These are phyloP conservation scores for Rauvolfia tetraphylla DNA, from an alignment of 257 asterid species.

Conservation along the genomic window DNA sequence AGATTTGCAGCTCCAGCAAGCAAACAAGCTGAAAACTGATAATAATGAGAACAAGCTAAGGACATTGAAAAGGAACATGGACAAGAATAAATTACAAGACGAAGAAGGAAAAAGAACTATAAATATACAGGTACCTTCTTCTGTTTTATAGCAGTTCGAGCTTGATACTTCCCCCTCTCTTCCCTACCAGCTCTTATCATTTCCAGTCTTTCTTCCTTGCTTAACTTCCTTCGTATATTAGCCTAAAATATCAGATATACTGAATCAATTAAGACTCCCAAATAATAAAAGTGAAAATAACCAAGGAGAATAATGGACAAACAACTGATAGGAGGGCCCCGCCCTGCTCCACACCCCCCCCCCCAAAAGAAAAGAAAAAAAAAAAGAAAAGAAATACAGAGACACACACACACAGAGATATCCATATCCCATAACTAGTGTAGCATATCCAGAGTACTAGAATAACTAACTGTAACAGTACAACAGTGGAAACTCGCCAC, in stretches of 20 bases:
- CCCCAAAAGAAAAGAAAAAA: not conserved
- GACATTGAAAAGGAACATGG: not conserved
- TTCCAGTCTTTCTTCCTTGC: conserved; percentile 67
- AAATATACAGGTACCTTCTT: conserved; percentile 48
- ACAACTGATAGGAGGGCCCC: too few relatives aligned
- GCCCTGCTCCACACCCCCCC: too few relatives aligned
- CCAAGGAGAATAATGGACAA: not conserved
- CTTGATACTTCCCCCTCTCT: conserved; percentile 64
- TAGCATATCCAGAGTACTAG: not conserved
- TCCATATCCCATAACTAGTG: not conserved
- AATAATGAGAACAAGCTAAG: not conserved
- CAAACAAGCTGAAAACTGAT: not conserved
- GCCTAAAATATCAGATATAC: conserved; percentile 46
- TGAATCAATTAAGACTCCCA: conserved; percentile 8
- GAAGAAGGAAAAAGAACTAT: not conserved
- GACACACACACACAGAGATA: not conserved
- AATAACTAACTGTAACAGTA: not conserved
- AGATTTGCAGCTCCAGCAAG: too few relatives aligned
- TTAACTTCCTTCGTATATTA: conserved; percentile 59
- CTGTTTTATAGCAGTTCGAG: conserved; percentile 60
- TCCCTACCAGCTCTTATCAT: conserved; percentile 67
- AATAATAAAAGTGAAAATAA: conserved; percentile 2
- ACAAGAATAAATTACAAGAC: not conserved
- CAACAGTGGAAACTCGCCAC: not conserved
- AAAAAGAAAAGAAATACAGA: not conserved